These are phyloP conservation scores for Botrytis porri DNA, from an alignment of 2,329 filamentous ascomycete species.

Conservation along the genomic window DNA sequence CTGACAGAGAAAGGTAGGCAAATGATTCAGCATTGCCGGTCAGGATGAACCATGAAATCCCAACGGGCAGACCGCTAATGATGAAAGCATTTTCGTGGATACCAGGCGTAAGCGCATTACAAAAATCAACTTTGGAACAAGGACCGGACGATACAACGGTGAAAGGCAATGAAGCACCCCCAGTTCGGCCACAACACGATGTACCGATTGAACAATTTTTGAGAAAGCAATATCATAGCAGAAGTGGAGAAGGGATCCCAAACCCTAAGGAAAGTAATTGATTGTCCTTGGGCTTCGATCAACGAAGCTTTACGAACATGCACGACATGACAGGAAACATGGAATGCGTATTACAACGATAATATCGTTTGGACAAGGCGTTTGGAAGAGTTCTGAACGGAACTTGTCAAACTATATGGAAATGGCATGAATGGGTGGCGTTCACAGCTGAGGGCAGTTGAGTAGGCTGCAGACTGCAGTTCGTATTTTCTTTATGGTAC, in stretches of 20 bases:
- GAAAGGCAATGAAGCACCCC: slow-evolving; percentile 23
- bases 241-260: slow-evolving; percentile 28
- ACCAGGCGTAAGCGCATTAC: slow-evolving; percentile 25
- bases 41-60: not conserved
- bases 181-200: slow-evolving; percentile 33
- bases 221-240: slow-evolving; percentile 34
- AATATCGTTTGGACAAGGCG: not conserved
- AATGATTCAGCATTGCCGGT: not conserved
- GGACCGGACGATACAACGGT: slow-evolving; percentile 15
- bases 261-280: slow-evolving; percentile 10
- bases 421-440: slow-evolving; percentile 9
- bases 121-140: slow-evolving; percentile 23
- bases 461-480: not conserved
- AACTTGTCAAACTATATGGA: slow-evolving; percentile 2
- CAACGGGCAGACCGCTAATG: slow-evolving; percentile 20
- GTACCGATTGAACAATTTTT: slow-evolving; percentile 37
- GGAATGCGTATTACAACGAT: not conserved
- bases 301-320: not conserved
- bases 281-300: not conserved
- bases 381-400: not conserved
- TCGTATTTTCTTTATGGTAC: not conserved
- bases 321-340: not conserved
- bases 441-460: slow-evolving; percentile 8
- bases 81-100: slow-evolving; percentile 28
- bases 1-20: slow-evolving; percentile 30